Conservation (phyloP, 208 protist genomes). For the Leishmania lainsoni region DNA sequence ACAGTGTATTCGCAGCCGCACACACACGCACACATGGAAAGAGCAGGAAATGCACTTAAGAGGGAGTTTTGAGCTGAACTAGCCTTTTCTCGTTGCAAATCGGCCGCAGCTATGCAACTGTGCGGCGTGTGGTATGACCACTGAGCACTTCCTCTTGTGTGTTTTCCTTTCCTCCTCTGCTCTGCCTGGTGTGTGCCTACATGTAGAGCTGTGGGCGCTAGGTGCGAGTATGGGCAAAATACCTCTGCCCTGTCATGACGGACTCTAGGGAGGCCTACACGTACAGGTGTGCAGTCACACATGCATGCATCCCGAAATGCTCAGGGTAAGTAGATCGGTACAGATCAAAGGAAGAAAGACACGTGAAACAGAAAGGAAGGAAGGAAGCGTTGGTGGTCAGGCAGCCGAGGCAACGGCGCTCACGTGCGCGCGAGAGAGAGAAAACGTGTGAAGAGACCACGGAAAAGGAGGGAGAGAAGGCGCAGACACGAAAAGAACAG, state of each 20-base stretch:
- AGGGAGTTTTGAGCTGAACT: background rate
- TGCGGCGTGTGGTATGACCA: background rate
- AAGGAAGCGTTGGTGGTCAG: background rate
- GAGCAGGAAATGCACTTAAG: background rate
- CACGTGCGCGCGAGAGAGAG: too few species aligned
- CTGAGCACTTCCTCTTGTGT: background rate
- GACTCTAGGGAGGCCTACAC: background rate
- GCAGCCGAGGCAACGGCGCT: background rate
- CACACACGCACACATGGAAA: background rate
- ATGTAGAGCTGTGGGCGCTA: background rate
- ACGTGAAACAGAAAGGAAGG: background rate
- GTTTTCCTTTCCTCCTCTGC: background rate
- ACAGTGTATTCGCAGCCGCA: background rate
- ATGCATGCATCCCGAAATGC: background rate
- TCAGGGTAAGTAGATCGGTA: background rate
- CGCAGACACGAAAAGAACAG: background rate
- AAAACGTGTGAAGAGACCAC: background rate
- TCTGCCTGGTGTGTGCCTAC: background rate
- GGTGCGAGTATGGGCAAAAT: background rate
- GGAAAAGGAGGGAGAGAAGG: conserved; percentile 7
- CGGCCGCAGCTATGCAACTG: background rate
- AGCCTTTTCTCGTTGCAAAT: background rate
- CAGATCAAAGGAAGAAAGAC: background rate
- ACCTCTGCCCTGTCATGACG: background rate
- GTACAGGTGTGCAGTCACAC: background rate